phyloP scores from a whole-genome alignment of 1,139 yeast genomes.

The Diutina scorzettiae region DNA sequence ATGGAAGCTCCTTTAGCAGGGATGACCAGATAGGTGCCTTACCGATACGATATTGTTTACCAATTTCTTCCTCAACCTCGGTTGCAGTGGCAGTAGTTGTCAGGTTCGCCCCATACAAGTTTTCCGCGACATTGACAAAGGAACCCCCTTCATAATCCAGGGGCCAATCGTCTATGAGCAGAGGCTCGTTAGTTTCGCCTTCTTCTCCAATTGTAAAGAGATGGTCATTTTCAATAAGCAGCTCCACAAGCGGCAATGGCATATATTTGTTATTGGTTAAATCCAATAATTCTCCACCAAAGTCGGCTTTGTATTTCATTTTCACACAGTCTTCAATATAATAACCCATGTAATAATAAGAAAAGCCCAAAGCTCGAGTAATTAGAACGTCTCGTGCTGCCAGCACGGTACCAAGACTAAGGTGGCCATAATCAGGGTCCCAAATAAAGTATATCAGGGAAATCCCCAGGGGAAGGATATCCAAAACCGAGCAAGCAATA shows the following conservation, averaged over 20 bases:
- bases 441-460: conserved; percentile 84
- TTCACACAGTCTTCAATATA: conserved; percentile 70
- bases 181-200: background rate
- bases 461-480: conserved; percentile 62
- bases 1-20: conserved; percentile 11
- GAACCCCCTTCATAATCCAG: background rate
- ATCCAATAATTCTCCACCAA: conserved; percentile 64
- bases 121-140: conserved; percentile 17
- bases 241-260: conserved; percentile 25
- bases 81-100: conserved; percentile 16
- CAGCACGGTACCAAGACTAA: conserved; percentile 69
- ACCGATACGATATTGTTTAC: conserved; percentile 19
- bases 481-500: conserved; percentile 70
- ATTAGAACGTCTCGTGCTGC: conserved; percentile 62
- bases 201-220: conserved; percentile 17
- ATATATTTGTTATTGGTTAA: conserved; percentile 33
- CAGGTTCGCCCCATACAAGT: conserved; percentile 19
- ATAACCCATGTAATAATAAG: conserved; percentile 62
- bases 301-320: conserved; percentile 72
- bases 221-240: conserved; percentile 24
- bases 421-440: conserved; percentile 67
- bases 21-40: background rate
- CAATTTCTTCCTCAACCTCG: conserved; percentile 14
- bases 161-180: background rate
- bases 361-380: conserved; percentile 26